These are phyloP conservation scores for Murraya koenigii DNA, from an alignment of 345 rosid genomes.

Conservation along the genomic window DNA sequence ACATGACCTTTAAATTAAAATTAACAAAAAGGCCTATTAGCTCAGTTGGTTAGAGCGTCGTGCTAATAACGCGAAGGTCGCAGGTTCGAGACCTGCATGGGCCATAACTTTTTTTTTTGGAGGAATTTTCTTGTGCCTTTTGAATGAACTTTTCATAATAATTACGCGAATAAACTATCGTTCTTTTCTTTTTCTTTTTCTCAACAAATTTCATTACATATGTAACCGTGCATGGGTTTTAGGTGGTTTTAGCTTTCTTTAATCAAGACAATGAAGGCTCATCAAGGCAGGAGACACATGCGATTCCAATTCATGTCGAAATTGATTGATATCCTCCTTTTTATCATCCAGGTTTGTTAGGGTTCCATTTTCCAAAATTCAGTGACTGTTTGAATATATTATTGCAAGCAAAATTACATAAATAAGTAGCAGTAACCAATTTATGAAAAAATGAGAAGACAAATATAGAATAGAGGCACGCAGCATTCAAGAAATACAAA, in stretches of 20 bases:
- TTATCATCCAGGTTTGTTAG: background rate
- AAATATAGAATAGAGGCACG: too few relatives aligned
- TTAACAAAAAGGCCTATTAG: constrained; percentile 21
- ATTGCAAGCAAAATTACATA: background rate
- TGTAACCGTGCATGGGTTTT: background rate
- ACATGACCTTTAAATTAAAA: fast-evolving
- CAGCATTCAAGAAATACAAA: too few relatives aligned
- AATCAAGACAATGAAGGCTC: background rate
- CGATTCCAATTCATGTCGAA: background rate
- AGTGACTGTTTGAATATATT: background rate
- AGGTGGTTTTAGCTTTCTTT: background rate
- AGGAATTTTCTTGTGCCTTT: too few relatives aligned
- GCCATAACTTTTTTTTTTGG: constrained; percentile 18
- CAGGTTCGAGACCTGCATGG: constrained; percentile 53
- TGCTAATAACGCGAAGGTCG: constrained; percentile 49
- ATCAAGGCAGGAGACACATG: background rate
- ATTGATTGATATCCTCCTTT: background rate
- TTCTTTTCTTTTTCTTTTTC: background rate
- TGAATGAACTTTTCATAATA: background rate
- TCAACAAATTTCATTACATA: background rate
- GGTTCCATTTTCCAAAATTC: background rate
- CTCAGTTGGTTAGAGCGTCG: constrained; percentile 48
- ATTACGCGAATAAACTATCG: background rate
- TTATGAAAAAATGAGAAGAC: too few relatives aligned
- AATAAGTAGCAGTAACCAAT: background rate